Evolutionary conservation across 345 rosid species (phyloP).

Genomic region (Corchorus capsularis): DNA sequence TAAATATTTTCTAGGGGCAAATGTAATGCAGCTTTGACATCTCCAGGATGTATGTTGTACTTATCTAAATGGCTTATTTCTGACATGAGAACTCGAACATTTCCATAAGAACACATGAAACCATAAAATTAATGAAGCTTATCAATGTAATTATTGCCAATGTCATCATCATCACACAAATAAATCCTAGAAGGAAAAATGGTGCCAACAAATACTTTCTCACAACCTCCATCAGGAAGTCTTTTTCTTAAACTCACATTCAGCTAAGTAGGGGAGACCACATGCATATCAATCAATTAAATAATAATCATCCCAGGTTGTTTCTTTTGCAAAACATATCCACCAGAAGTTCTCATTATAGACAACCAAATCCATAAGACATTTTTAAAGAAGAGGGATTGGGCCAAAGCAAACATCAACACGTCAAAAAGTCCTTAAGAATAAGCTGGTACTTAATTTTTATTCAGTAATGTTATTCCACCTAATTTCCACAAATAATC

Average conservation of each 20-base stretch:
- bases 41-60: not conserved
- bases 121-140: not conserved
- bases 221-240: not conserved
- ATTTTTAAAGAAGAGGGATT: not conserved
- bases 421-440: too few species aligned
- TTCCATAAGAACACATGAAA: not conserved
- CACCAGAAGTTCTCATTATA: not conserved
- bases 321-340: not conserved
- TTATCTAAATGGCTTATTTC: not conserved
- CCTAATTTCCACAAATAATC: too few species aligned
- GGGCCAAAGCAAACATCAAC: too few species aligned
- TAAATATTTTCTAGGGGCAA: not conserved
- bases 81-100: not conserved
- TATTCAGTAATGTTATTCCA: too few species aligned
- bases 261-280: not conserved
- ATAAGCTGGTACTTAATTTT: too few species aligned
- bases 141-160: not conserved
- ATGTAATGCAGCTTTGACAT: not conserved
- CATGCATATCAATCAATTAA: not conserved
- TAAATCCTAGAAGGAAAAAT: not conserved
- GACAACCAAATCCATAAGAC: not conserved
- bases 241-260: not conserved
- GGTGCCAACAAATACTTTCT: not conserved
- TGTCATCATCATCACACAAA: not conserved
- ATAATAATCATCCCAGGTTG: not conserved